These are phyloP conservation scores for Monosporascus sp. DNA, from an alignment of 2,329 filamentous ascomycete species.

Conservation along the genomic window DNA sequence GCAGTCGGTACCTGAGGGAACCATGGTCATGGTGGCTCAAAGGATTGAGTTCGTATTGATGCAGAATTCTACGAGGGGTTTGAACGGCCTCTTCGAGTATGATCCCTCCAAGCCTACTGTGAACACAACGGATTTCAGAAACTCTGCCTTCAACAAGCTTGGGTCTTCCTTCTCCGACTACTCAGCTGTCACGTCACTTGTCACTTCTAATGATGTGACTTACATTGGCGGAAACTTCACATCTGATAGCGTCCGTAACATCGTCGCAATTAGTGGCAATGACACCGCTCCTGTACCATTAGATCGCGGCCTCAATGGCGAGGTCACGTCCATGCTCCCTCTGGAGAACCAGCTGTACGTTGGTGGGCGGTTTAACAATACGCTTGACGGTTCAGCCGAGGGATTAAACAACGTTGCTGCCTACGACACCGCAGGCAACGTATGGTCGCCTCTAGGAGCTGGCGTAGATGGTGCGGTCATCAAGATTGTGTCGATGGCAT, in stretches of 20 bases:
- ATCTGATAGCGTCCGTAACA: conserved; percentile 62
- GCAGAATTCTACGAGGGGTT: conserved; percentile 63
- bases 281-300: conserved; percentile 56
- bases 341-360: conserved; percentile 68
- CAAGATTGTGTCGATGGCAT: conserved; percentile 67
- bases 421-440: conserved; percentile 63
- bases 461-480: conserved; percentile 78
- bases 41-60: conserved; percentile 73
- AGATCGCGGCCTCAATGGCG: conserved; percentile 72
- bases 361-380: conserved; percentile 80
- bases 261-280: conserved; percentile 67
- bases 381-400: conserved; percentile 53
- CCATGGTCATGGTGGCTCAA: conserved; percentile 82
- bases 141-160: conserved; percentile 72
- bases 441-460: conserved; percentile 76
- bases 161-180: conserved; percentile 63
- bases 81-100: conserved; percentile 91
- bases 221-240: conserved; percentile 86
- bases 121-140: conserved; percentile 57
- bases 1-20: conserved; percentile 47
- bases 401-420: conserved; percentile 72
- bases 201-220: conserved; percentile 56
- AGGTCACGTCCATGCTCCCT: conserved; percentile 67
- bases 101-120: conserved; percentile 60
- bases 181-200: conserved; percentile 68